Percentiles rank a stretch among this genome's conserved stretches.
Evolutionary conservation across 129 eudicot genomes (phyloP).

Genomic region (Deinandra increscens): DNA sequence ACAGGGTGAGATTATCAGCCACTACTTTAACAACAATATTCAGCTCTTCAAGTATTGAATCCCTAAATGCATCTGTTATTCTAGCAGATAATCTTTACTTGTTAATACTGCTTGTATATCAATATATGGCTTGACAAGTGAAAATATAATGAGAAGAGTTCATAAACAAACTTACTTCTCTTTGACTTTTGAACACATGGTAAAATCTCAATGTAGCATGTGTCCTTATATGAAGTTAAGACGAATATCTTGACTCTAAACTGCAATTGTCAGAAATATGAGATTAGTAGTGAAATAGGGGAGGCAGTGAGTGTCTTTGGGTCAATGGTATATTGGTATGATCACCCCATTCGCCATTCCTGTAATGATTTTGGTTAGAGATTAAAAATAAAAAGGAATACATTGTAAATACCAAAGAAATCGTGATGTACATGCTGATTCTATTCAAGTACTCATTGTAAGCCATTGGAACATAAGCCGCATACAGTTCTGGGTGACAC

Average conservation of each 20-base stretch:
- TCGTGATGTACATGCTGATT: conserved; percentile 55
- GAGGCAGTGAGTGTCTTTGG: background rate
- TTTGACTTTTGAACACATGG: conserved; percentile 60
- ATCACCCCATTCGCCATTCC: conserved; percentile 89
- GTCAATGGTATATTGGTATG: conserved; percentile 31
- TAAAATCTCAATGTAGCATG: conserved; percentile 82
- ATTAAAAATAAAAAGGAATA: background rate
- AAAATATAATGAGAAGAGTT: too few species aligned
- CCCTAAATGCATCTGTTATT: too few species aligned
- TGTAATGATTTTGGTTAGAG: conserved; percentile 29
- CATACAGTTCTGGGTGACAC: too few species aligned
- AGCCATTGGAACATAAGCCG: too few species aligned
- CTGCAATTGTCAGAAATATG: conserved; percentile 39
- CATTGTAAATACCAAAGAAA: background rate
- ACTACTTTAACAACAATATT: too few species aligned
- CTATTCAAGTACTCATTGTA: conserved; percentile 63
- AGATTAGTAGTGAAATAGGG: conserved; percentile 2
- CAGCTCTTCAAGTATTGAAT: too few species aligned
- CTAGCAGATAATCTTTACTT: too few species aligned
- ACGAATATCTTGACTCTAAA: conserved; percentile 80
- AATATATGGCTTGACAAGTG: too few species aligned
- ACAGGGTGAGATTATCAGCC: too few species aligned
- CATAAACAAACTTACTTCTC: too few species aligned
- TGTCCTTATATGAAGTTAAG: conserved; percentile 74
- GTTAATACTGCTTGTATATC: too few species aligned